Base-by-base conservation (phyloP, 2,329 filamentous ascomycete species). In the Apiospora koreana region DNA sequence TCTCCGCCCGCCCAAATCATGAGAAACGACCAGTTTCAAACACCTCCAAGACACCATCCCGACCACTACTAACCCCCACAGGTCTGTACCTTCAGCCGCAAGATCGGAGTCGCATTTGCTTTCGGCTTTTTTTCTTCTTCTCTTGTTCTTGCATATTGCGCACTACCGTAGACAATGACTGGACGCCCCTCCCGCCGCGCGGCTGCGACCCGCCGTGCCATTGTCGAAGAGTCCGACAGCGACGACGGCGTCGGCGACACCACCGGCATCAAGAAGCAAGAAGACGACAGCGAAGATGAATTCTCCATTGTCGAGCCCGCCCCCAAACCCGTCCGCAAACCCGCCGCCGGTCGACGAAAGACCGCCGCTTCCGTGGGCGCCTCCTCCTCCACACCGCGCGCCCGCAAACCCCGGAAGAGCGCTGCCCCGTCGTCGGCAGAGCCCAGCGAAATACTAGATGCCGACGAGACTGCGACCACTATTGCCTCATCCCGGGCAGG, bases 161-260 rank as follows among this genome's bases (percentile, higher is more conserved):
- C 54, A 38, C 31, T 9, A 62, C 31, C 31, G 31, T 31, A n/a
- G 54, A 38, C 68, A 62, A 80, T 80, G 79, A 73, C 79, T 6
- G 72, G 74, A 70, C 73, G 83, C 75, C 78, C 82, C 67, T 80
- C 83, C 72, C 80, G 83, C 76, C 84, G 84, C 77, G 83, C 83
- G 71, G 77, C 77, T 43, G 84, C 86, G 46, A 81, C 92, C 68
- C 89, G 94, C 78, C 90, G 92, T 76, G 92, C 91, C 75, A 89
- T 92, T 67, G 87, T 97, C 65, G 84, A 95, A 71, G 94, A 97
- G 74, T 68, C 66, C 67, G 94, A 95, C 54, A 94, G 97, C 71
- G 93, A 94, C 70, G 89, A 92, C 73, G 85, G 89, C 69, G 81
- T 86, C 48, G 84, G 88, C 75, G 84, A 87, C 72, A 85, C 88